These are phyloP conservation scores for Echinochloa phyllopogon DNA, from an alignment of 176 grass and related monocot genomes.

Conservation along the genomic window DNA sequence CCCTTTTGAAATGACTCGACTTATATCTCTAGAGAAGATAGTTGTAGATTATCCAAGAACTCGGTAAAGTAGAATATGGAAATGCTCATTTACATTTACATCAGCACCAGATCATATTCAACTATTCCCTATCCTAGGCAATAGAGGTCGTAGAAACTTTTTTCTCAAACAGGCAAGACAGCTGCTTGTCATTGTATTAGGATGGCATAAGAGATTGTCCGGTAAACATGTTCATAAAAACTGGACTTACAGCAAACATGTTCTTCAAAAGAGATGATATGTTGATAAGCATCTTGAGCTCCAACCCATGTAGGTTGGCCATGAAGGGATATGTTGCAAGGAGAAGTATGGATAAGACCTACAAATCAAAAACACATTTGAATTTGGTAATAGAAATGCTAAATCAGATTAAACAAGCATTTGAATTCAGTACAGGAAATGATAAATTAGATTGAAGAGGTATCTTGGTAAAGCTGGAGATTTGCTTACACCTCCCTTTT, in stretches of 20 bases:
- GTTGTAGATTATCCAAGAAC: not conserved
- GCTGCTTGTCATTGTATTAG: not conserved
- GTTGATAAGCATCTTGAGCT: conserved; percentile 62
- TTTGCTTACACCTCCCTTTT: not conserved
- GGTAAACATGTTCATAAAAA: not conserved
- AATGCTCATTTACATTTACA: not conserved
- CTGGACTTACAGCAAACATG: conserved; percentile 56
- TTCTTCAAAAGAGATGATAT: conserved; percentile 64
- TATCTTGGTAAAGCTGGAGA: not conserved
- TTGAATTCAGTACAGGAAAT: conserved; percentile 1
- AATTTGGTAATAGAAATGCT: not conserved
- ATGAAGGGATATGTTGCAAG: conserved; percentile 69
- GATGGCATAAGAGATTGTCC: not conserved
- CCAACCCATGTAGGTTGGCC: conserved; percentile 49
- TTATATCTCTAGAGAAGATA: not conserved
- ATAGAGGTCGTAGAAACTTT: not conserved
- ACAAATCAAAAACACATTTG: conserved; percentile 35
- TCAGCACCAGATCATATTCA: not conserved
- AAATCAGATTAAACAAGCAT: conserved; percentile 4
- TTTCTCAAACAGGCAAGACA: too few relatives aligned
- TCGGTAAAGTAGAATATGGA: not conserved
- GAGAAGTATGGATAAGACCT: conserved; percentile 67
- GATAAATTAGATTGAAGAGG: not conserved
- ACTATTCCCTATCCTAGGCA: not conserved
- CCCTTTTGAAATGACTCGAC: not conserved